phyloP scores from a whole-genome alignment of 495 filamentous ascomycete species.

The Trichoderma parareesei region DNA sequence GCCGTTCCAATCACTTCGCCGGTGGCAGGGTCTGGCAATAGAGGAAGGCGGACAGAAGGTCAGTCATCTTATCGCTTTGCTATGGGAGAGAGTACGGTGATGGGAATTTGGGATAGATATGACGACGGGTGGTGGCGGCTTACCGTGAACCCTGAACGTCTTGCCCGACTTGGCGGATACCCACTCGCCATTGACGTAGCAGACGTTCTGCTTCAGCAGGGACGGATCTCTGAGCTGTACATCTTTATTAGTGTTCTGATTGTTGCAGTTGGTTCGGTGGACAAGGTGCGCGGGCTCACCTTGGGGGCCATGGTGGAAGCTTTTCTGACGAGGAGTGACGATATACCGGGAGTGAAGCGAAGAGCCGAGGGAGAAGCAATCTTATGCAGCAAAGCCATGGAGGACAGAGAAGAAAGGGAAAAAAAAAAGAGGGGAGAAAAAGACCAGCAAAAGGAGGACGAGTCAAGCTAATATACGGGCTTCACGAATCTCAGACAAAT shows the following conservation, averaged over 20 bases:
- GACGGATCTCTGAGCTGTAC: constrained; percentile 71
- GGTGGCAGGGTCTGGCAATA: constrained; percentile 61
- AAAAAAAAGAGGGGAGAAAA: neutral
- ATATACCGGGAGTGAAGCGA: constrained; percentile 5
- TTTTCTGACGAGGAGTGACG: constrained; percentile 22
- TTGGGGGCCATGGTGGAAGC: constrained; percentile 39
- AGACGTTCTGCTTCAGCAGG: constrained; percentile 67
- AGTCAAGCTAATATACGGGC: neutral
- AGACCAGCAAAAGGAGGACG: neutral
- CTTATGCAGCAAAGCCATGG: constrained; percentile 1
- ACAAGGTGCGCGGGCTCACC: constrained; percentile 18
- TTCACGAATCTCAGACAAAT: neutral
- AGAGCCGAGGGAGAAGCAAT: neutral
- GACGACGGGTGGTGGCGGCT: neutral
- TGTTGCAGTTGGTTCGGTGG: neutral
- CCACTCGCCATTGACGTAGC: constrained; percentile 84
- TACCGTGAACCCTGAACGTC: constrained; percentile 74
- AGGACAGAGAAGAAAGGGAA: neutral
- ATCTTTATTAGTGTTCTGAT: neutral
- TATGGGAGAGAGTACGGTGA: neutral
- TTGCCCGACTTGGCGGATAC: constrained; percentile 63
- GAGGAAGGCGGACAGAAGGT: neutral
- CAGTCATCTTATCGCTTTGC: neutral
- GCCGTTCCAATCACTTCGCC: constrained; percentile 71
- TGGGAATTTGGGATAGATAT: neutral